Evolutionary conservation across 75 land plant genomes (phyloP).

Genomic region (Isoetes taiwanensis): DNA sequence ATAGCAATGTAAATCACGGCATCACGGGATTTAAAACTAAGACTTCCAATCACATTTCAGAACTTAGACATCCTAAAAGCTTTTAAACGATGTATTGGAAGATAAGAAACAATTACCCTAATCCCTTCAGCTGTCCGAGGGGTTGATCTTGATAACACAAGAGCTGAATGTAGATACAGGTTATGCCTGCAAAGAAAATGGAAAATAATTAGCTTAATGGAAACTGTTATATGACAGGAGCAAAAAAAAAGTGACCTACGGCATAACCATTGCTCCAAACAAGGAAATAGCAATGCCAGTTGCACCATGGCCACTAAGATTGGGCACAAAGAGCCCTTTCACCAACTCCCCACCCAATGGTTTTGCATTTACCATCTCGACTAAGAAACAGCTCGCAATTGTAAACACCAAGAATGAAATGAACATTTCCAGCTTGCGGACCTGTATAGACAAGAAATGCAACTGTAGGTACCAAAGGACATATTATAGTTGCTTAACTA

Average conservation of each 20-base stretch:
- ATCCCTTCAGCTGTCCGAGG: slow-evolving; percentile 61
- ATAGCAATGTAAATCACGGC: no score
- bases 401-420: slow-evolving; percentile 15
- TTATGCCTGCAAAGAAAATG: slow-evolving; percentile 40
- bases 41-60: no score
- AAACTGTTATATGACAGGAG: not conserved
- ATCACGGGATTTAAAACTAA: not conserved
- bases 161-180: slow-evolving; percentile 82
- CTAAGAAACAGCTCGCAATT: slow-evolving; percentile 19
- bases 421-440: slow-evolving; percentile 16
- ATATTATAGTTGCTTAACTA: no score
- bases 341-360: slow-evolving; percentile 9
- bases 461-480: no score
- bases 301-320: slow-evolving; percentile 10
- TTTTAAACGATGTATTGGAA: no score
- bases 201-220: not conserved
- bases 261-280: not conserved
- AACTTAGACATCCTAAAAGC: no score
- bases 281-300: slow-evolving; percentile 12
- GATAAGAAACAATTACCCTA: slow-evolving; percentile 25
- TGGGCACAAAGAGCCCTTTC: slow-evolving; percentile 13
- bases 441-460: slow-evolving; percentile 10
- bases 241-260: not conserved
- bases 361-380: slow-evolving; percentile 15
- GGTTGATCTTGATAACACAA: slow-evolving; percentile 71